Percentiles rank a stretch among this genome's conserved stretches.
Conservation (phyloP, 2,329 filamentous ascomycete genomes). For the Fusarium sarcochroum region DNA sequence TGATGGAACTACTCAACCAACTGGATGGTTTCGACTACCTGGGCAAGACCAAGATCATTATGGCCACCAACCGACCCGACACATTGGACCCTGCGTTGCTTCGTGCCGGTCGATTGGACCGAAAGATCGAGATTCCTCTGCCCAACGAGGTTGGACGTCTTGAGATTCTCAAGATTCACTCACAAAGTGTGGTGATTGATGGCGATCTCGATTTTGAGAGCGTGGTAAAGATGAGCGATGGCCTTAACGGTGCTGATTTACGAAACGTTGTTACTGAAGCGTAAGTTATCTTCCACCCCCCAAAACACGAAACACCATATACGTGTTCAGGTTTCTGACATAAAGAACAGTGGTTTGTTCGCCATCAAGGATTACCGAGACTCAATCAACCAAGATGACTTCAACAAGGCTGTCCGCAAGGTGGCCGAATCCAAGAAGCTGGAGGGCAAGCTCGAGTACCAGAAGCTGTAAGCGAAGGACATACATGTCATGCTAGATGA, state of each 20-base stretch:
- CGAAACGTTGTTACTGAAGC: slow-evolving; percentile 98
- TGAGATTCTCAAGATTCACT: slow-evolving; percentile 98
- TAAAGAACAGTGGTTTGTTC: slow-evolving; percentile 81
- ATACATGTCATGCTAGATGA: slow-evolving; percentile 21
- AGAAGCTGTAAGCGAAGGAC: slow-evolving; percentile 79
- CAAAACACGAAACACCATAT: background rate
- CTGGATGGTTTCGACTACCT: slow-evolving; percentile 99
- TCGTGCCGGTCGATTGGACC: slow-evolving; percentile 91
- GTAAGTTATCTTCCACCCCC: slow-evolving; percentile 70
- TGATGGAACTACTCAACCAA: slow-evolving; percentile 99
- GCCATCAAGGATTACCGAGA: slow-evolving; percentile 99
- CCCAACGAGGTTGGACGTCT: slow-evolving; percentile 96
- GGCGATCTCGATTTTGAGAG: slow-evolving; percentile 99
- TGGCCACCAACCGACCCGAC: slow-evolving; percentile 98
- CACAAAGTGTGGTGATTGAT: slow-evolving; percentile 86
- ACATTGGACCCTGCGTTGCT: slow-evolving; percentile 94
- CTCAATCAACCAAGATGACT: slow-evolving; percentile 96
- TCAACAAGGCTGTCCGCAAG: slow-evolving; percentile 99
- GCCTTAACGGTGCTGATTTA: slow-evolving; percentile 96
- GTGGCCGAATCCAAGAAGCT: slow-evolving; percentile 98
- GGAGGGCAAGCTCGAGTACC: slow-evolving; percentile 97
- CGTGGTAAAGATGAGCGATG: slow-evolving; percentile 99
- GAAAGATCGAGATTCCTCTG: slow-evolving; percentile 97
- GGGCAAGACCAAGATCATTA: slow-evolving; percentile 99
- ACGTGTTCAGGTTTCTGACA: slow-evolving; percentile 40